phyloP scores from a whole-genome alignment of 140 eudicot genomes.

The Flaveria floridana region DNA sequence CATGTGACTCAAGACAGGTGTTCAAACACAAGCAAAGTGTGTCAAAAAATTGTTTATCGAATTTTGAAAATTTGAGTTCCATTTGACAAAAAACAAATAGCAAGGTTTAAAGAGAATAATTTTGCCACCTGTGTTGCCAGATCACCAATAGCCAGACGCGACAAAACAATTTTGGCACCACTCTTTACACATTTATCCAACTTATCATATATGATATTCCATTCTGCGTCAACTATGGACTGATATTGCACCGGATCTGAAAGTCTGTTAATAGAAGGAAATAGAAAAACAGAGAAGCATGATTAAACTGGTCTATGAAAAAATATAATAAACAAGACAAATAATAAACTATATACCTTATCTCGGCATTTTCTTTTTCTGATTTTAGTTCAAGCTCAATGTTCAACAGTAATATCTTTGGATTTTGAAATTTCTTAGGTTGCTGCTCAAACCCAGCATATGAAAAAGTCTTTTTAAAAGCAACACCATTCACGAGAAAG shows the following conservation, averaged over 20 bases:
- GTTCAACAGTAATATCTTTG: conserved; percentile 83
- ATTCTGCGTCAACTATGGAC: conserved; percentile 98
- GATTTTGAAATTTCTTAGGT: conserved; percentile 81
- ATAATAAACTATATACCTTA: conserved; percentile 51
- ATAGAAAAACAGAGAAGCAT: conserved; percentile 1
- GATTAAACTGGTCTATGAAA: not conserved
- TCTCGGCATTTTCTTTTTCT: conserved; percentile 98
- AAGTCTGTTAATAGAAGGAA: conserved; percentile 44
- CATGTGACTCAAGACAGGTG: not conserved
- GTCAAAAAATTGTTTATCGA: not conserved
- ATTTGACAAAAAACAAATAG: not conserved
- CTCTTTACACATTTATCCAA: conserved; percentile 92
- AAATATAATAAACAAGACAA: not conserved
- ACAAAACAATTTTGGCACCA: conserved; percentile 90
- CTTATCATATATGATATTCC: conserved; percentile 97
- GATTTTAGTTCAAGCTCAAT: conserved; percentile 93
- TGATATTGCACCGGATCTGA: conserved; percentile 93
- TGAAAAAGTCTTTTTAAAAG: conserved; percentile 94
- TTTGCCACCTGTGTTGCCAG: conserved; percentile 81
- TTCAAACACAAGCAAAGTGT: not conserved
- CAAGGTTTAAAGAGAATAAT: not conserved
- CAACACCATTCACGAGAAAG: conserved; percentile 93
- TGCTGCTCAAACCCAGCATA: conserved; percentile 99
- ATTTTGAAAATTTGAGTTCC: not conserved
- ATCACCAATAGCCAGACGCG: conserved; percentile 97